Base-by-base conservation (phyloP, 2,329 filamentous ascomycete genomes). In the Paraphoma sp. region DNA sequence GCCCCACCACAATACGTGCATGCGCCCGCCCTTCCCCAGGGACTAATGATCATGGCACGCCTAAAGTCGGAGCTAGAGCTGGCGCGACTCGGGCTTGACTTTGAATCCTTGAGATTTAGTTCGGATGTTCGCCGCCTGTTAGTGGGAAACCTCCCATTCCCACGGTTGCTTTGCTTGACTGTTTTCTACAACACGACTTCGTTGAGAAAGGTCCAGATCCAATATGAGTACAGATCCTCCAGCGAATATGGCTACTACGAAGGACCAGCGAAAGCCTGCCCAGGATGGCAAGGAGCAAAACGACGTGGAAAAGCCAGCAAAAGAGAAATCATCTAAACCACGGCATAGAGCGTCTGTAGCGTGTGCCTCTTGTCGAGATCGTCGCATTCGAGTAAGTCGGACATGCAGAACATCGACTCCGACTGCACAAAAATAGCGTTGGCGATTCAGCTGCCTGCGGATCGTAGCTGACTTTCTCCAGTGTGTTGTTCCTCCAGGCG, bases 401-500 rank as follows among this genome's bases (percentile, higher is more conserved):
- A 6, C 33, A 10, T 36, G 2, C 2, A 10, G 3, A 36, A 10
- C 33, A 10, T 36, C 33, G 33, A 36, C 23, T 23, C 23, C 23
- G 23, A n/a, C 23, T 23, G 23, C 23, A 23, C 23, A 23, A 5
- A 23, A 23, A 23, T 23, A 5, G 23, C 23, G 23, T 23, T 23
- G 23, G 5, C 23, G 23, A 23, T 23, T 23, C 23, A 23, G 23
- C 23, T 23, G 23, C 23, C 23, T 23, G 23, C 23, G 23, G 23
- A 23, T 36, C 33, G 9, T 36, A 36, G 10, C 14, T 10, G 14
- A 36, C 9, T 36, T 36, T 10, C 33, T 10, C 10, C 33, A 36
- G 33, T 86, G 84, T 59, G 84, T 86, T 2, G 83, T 86, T 9
- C 82, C 81, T 43, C 77, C 81, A 42, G 83, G 83, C 11, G 78